Base-by-base conservation (phyloP, 371 early-diverging fungal genomes). In the Cladochytrium tenue region DNA sequence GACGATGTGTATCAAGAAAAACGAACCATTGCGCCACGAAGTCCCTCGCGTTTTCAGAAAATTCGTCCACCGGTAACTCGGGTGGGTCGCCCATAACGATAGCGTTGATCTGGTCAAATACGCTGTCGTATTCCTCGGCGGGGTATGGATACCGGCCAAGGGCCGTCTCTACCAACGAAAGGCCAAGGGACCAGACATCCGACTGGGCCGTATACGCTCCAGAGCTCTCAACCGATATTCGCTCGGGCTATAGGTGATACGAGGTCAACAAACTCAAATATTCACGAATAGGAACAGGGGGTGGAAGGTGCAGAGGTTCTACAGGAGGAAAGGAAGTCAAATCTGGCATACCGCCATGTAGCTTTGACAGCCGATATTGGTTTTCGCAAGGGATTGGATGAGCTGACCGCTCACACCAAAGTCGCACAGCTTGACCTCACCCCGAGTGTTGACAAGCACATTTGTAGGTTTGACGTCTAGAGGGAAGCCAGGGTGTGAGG, bases 391-490 rank as follows among this genome's bases (percentile, higher is more conserved):
- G 17, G 94, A 94, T 76, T 90, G 88, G 43, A 89, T 88, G 35
- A 96, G 81, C 75, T 95, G 91, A 5, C 96, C 96, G 36, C 75
- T 71, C 23, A 84, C 84, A 25, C 84, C 84, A 69, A 84, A 84
- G 77, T 97, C 97, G 78, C 96, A 95, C 51, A 97, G 79, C 75
- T 95, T 97, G 51, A 97, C 90, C 68, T 95, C 87, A 51, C 95
- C 97, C 60, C 81, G 75, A 20, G 77, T 69, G 78, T 94, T 95
- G 56, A 92, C 88, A 52, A 97, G 81, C 3, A 97, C 89, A 75
- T 97, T 97, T 43, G 97, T 93, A 2, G 97, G 96, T 72, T 96
- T 96, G 69, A 96, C 90, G 82, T 96, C 95, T 88, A 68, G 23
- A 52, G 43, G 33, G 2, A 17, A 27, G 17, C 62, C n/a, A 52